Evolutionary conservation across 1,139 yeast species (phyloP), one percentile per base, ranked within the genome.

Genomic region (Lodderomyces elongisporus): DNA sequence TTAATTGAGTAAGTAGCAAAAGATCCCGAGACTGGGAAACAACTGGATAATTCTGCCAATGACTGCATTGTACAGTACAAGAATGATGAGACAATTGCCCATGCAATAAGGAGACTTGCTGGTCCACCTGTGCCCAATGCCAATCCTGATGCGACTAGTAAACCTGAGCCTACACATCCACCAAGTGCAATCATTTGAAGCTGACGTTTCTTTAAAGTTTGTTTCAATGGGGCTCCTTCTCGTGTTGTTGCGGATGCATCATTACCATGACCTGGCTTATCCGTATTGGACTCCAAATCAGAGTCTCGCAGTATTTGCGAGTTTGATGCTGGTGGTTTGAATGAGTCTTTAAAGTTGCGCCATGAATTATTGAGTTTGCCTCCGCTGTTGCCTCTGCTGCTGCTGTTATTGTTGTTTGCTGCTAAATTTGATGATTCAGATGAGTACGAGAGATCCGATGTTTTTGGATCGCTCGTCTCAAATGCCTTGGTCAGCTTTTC

Each of bases 1-100:
- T 83, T 65, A 3, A 81, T 70, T 44, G 80, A 72, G 51, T 75
- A 78, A 27, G 79, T 77, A 41, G 77, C 74, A 54, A 81, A 80
- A n/a, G 85, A 79, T 47, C 88, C 88, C 18, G 79, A 67, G 25
- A 79, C 76, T 8, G 89, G 88, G 55, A 70, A 77, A 12, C 76
- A 66, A 25, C 81, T 76, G 23, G 81, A 77, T 45, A 82, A 56
- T 52, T 81, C 89, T 34, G 85, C 84, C 38, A 81, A 60, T 28
- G 82, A 73, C 45, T 78, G 82, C 63, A 81, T 78, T 9, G 82
- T 78, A 48, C 79, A 70, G 58, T 77, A 79, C 47, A 87, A 53
- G 38, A 65, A 65, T 2, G 60, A 45, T 2, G 69, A 58, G 4
- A 65, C 70, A 15, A 66, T 44, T n/a, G 61, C 60, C 69, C 70